Conservation (phyloP, 202 grass and related monocot genomes). For the Miscanthus sacchariflorus region DNA sequence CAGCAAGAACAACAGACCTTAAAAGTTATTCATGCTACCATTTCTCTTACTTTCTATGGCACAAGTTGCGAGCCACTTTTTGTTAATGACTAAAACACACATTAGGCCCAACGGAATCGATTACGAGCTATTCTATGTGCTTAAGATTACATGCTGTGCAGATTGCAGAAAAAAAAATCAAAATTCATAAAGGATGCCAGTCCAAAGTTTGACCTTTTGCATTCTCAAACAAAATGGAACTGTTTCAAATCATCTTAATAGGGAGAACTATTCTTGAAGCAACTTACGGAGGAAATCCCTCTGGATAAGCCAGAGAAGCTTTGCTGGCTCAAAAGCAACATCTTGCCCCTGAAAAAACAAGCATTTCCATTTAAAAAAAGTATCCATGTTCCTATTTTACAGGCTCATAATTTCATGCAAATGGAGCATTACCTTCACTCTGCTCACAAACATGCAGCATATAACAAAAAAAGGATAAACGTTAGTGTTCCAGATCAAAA, state of each 20-base stretch:
- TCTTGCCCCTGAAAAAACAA: slow-evolving; percentile 80
- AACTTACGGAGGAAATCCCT: slow-evolving; percentile 99
- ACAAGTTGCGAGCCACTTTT: background rate
- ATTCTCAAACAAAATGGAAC: slow-evolving; percentile 31
- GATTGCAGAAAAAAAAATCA: background rate
- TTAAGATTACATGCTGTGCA: slow-evolving; percentile 17
- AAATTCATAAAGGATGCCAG: background rate
- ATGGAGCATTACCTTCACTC: slow-evolving; percentile 88
- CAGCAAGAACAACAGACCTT: background rate
- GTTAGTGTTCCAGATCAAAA: slow-evolving; percentile 42
- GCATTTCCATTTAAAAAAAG: slow-evolving; percentile 2
- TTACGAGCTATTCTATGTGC: background rate
- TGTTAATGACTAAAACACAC: background rate
- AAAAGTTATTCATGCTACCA: background rate
- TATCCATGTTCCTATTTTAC: slow-evolving; percentile 19
- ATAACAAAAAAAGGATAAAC: slow-evolving; percentile 29
- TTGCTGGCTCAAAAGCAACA: slow-evolving; percentile 96
- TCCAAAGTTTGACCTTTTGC: slow-evolving; percentile 14
- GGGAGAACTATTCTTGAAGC: slow-evolving; percentile 27
- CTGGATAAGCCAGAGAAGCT: slow-evolving; percentile 99
- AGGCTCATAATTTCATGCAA: slow-evolving; percentile 31
- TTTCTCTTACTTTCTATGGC: slow-evolving; percentile 4
- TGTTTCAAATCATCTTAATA: slow-evolving; percentile 21
- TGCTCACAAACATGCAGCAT: slow-evolving; percentile 46
- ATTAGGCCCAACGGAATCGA: slow-evolving; percentile 1